Evolutionary conservation across 2,329 filamentous ascomycete species (phyloP).

Genomic region (Beauveria rudraprayagi): DNA sequence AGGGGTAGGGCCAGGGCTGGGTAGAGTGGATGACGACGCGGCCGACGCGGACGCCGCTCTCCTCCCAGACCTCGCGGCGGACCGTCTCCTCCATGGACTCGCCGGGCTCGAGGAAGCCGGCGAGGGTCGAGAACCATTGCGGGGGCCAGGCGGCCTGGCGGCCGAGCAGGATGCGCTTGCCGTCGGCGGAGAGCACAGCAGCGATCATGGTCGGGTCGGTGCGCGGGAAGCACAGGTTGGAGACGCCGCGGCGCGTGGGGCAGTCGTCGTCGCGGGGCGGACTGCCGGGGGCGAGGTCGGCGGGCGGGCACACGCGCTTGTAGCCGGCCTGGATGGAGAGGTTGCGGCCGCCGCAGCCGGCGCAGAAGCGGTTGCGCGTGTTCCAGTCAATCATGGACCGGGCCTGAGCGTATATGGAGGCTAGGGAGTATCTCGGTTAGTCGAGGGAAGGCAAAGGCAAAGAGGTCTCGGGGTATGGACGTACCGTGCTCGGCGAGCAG

Average conservation of each 20-base stretch:
- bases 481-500: conserved; percentile 26
- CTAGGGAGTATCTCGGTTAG: conserved; percentile 33
- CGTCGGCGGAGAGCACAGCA: conserved; percentile 76
- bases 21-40: conserved; percentile 75
- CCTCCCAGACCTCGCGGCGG: conserved; percentile 78
- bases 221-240: conserved; percentile 84
- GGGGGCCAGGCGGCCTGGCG: conserved; percentile 76
- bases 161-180: conserved; percentile 71
- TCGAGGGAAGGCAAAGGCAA: no score
- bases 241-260: conserved; percentile 73
- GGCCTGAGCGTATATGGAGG: conserved; percentile 84
- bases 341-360: conserved; percentile 75
- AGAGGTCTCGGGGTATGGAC: neutral
- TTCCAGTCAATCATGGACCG: conserved; percentile 93
- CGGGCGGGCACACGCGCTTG: conserved; percentile 70
- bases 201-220: conserved; percentile 96
- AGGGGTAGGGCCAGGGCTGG: conserved; percentile 82
- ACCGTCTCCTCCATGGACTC: conserved; percentile 83
- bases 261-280: conserved; percentile 56
- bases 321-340: conserved; percentile 71
- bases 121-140: conserved; percentile 82
- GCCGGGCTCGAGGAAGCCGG: conserved; percentile 77
- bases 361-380: conserved; percentile 83
- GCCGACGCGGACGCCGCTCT: conserved; percentile 68
- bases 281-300: conserved; percentile 46